Evolutionary conservation across 2,329 filamentous ascomycete species (phyloP), one percentile per base, ranked within the genome.

Genomic region (Coniochaeta prunicola): DNA sequence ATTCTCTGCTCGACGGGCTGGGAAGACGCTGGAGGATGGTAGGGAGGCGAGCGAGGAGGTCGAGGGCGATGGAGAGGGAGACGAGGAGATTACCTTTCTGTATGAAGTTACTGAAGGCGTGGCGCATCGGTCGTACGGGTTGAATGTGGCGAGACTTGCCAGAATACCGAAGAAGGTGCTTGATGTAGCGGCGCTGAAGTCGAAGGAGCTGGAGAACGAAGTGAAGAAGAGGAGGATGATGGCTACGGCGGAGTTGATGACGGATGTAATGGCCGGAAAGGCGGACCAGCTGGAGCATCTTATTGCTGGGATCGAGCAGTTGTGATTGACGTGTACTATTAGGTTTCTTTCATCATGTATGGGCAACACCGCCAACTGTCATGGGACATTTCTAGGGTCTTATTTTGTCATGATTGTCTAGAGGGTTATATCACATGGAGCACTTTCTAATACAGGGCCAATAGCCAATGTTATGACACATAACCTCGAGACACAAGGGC

Each of bases 21-120:
- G 21, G 45, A 28, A 4, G 57, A 60, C 24, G 40, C 13, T 21
- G 53, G 33, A 7, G 36, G 8, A 17, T 40, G n/a, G 21, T 42
- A 26, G 3, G 45, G 8, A 17, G 55, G 54, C 21, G 56, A 42
- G 53, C 58, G 69, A 68, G 40, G 64, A 64, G 7, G 59, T 60
- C 2, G 65, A 64, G 13, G 61, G 54, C 1, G 73, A 73, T 1
- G 76, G 77, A 1, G 77, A 74, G 4, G 82, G 77, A 0, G 85
- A 90, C 34, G 85, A 91, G 63, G 88, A 96, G 53, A 88, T 99
- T 48, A 97, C 94, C 0, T 99, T 99, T 68, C 73, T 99, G 55
- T 99, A 99, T 70, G 91, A 97, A 70, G 88, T 97, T 1, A 89
- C 85, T 1, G 90, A 94, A 63, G 94, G 94, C 12, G 90, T 96